Evolutionary conservation across 1,284 basidiomycete species (phyloP), one percentile per base, ranked within the genome.

Genomic region (Leccinum subrobustum): DNA sequence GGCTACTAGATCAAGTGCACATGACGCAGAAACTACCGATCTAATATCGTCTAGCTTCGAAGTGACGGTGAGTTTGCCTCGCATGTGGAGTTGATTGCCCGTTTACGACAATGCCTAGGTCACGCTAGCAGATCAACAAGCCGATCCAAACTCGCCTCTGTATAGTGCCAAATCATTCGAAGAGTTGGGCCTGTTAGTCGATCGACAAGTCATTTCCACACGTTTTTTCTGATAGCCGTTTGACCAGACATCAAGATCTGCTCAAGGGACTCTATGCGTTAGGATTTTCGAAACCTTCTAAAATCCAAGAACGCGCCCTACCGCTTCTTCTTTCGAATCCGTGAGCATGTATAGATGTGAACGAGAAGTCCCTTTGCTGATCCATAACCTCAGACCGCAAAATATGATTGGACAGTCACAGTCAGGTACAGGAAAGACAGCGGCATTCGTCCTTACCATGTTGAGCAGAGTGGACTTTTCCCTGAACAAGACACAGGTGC

Each of bases 321-420:
- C 97, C 97, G 3, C 81, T 99, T 42, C 84, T 99, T 29, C 85
- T 99, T 14, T 77, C 87, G 61, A 92, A 97, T 74, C 97, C 96
- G 94, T 96, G 65, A 67, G 89, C 69, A 27, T 16, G 8, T 20
- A 31, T 16, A 16, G 52, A 25, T 52, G 29, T 16, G 61, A 51
- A 52, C 57, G 39, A 16, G 6, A 33, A 31, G 2, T 37, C 39
- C 23, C 1, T 47, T 23, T 18, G 7, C 51, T 64, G 60, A 58
- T 60, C 61, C 2, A 44, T 54, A 52, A 52, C n/a, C 59, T 33
- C 63, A 97, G 95, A 18, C 92, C 96, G 6, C 90, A 89, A 60
- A 99, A 99, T 78, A 96, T 99, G 89, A 99, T 99, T 75, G 97
- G 95, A 9, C 97, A 99, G 78, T 98, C 95, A 54, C 97, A 99